Conservation (phyloP, 306 rosid species). For the Cercis canadensis region DNA sequence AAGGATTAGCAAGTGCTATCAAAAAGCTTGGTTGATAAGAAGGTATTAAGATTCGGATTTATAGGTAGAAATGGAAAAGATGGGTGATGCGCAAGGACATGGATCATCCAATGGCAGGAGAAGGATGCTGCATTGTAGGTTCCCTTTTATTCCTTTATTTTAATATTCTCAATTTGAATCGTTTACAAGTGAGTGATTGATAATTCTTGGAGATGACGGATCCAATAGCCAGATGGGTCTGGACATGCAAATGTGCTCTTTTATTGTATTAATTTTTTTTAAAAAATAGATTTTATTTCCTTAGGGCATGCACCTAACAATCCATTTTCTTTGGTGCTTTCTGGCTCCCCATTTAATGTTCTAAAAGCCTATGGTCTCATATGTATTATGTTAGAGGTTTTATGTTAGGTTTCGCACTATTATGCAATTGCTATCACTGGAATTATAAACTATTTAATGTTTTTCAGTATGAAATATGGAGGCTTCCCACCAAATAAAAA, state of each 20-base stretch:
- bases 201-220: constrained; percentile 34
- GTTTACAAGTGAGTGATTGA: constrained; percentile 25
- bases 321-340: too few relatives aligned
- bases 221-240: constrained; percentile 2
- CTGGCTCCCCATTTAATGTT: too few relatives aligned
- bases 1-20: constrained; percentile 32
- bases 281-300: constrained; percentile 2
- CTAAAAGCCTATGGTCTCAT: too few relatives aligned
- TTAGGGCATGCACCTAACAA: neutral
- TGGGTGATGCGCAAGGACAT: constrained; percentile 76
- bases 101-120: constrained; percentile 64
- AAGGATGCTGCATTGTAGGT: constrained; percentile 70
- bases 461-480: constrained; percentile 5
- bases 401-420: constrained; percentile 8
- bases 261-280: too few relatives aligned
- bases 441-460: constrained; percentile 8
- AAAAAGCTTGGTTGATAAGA: constrained; percentile 59
- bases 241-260: neutral
- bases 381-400: neutral
- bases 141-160: constrained; percentile 49
- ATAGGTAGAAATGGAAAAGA: constrained; percentile 90
- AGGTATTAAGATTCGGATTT: constrained; percentile 76
- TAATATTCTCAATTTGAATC: constrained; percentile 27
- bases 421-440: constrained; percentile 10
- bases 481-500: constrained; percentile 10